Base-by-base conservation (phyloP, 2,329 filamentous ascomycete species). In the Trichoderma aggressivum region DNA sequence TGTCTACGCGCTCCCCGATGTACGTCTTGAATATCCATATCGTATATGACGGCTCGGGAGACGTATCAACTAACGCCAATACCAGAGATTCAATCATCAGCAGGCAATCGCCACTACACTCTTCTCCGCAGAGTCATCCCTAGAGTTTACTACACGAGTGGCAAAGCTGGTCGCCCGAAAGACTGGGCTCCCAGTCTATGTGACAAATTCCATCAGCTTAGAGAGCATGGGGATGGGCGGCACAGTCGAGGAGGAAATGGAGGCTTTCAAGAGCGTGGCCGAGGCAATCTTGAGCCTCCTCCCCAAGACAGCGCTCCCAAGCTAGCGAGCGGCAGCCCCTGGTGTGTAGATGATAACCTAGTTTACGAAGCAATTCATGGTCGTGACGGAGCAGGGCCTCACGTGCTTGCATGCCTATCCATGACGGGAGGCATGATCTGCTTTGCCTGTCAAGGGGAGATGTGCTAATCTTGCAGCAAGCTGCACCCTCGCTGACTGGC, bases 211-310 rank as follows among this genome's bases (percentile, higher is more conserved):
- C 39, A 89, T 97, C 76, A 93, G 91, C 75, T 89, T 98, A 74
- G 88, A 88, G 16, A 89, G 86, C 76, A 87, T 90, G 7, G 92
- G 91, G 2, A 88, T 94, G 76, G 94, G 94, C 11, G 92, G 94
- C 24, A 92, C 90, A 0, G 89, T 95, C 7, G 94, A 98, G 78
- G 96, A 98, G 84, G 95, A 98, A 83, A 94, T 98, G 90, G 94
- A 95, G 78, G 93, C 92, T 0, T 91, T 98, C 76, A 89, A 88
- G 77, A 87, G 87, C 74, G 89, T 97, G 53, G 89, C 94, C 36
- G 87, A 92, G 71, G 88, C 92, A 60, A 87, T 94, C 24, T 74
- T 81, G 7, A 76, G 73, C 21, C 60, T 18, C 50, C 65, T 72
- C 18, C 62, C 65, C 55, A 69, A 69, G 39, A 53, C 56, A 12